Base-by-base conservation (phyloP, 768 basidiomycete genomes). In the Termitomyces sp. region DNA sequence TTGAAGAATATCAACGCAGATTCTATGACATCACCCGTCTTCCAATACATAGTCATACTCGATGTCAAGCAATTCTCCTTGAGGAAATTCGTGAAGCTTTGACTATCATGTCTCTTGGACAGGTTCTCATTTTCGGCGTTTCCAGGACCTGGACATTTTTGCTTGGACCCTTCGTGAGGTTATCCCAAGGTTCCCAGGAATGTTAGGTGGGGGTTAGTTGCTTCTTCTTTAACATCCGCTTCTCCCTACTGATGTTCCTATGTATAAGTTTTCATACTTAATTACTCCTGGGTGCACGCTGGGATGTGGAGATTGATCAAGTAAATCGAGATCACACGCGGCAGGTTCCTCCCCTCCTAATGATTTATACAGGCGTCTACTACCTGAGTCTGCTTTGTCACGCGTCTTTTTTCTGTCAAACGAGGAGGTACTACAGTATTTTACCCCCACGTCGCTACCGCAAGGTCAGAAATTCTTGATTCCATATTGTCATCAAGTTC, bases 281-380 rank as follows among this genome's bases (percentile, higher is more conserved):
- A 91, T 70, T 86, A 86, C 66, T 85, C 87, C 1, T 91, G 88
- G 88, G 69, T 83, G 20, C 86, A 91, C 71, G 79, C 83, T 1
- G 82, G 86, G 27, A 69, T 86, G 48, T 91, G 88, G 88, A 81
- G 68, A 49, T 61, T 90, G 57, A 76, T 82, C 57, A 89, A 83
- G 88, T 88, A 62, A 57, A 80, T 76, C 34, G 27, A 53, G 33
- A 54, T 63, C n/a, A 48, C 13, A 42, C 4, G 37, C 42, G n/a
- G 36, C 37, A 18, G 33, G 45, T 46, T 48, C 53, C 49, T 58
- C 41, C 57, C 54, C 49, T 58, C 41, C 57, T 58, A 55, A 49
- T 58, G 60, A 48, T 36, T 55, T 48, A 60, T 49, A 53, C 62
- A 90, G 89, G 67, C 85, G 80, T 56, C 63, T 87, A 8, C 75